Conservation (phyloP, 345 rosid species). For the Corymbia maculata region DNA sequence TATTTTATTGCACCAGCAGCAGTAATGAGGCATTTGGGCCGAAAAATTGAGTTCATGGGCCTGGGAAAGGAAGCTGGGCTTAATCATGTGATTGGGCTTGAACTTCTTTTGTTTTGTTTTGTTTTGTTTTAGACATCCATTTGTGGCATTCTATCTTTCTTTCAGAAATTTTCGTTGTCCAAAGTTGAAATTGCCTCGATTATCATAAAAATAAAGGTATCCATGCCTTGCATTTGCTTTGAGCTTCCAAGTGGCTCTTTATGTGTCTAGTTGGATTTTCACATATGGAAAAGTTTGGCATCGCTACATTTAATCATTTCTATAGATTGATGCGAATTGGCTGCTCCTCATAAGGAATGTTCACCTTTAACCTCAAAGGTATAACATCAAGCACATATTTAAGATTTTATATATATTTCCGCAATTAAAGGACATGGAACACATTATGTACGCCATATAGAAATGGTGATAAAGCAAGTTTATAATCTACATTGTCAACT, state of each 20-base stretch:
- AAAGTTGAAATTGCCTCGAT: not conserved
- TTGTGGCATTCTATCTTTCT: not conserved
- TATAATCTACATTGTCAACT: too few species aligned
- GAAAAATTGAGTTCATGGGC: not conserved
- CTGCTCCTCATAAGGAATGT: not conserved
- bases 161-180: not conserved
- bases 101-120: not conserved
- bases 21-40: not conserved
- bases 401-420: too few species aligned
- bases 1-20: not conserved
- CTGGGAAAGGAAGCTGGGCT: not conserved
- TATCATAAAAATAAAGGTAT: not conserved
- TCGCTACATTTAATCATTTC: too few species aligned
- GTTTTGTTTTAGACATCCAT: not conserved
- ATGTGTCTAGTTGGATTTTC: not conserved
- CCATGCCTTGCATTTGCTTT: too few species aligned
- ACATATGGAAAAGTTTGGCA: not conserved
- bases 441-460: too few species aligned
- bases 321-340: not conserved
- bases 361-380: not conserved
- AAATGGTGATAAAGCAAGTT: too few species aligned
- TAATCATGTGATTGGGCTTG: not conserved
- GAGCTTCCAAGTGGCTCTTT: not conserved
- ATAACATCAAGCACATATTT: too few species aligned
- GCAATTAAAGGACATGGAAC: too few species aligned